Evolutionary conservation across 2,329 filamentous ascomycete genomes (phyloP).

Genomic region (Zymoseptoria ardabiliae): DNA sequence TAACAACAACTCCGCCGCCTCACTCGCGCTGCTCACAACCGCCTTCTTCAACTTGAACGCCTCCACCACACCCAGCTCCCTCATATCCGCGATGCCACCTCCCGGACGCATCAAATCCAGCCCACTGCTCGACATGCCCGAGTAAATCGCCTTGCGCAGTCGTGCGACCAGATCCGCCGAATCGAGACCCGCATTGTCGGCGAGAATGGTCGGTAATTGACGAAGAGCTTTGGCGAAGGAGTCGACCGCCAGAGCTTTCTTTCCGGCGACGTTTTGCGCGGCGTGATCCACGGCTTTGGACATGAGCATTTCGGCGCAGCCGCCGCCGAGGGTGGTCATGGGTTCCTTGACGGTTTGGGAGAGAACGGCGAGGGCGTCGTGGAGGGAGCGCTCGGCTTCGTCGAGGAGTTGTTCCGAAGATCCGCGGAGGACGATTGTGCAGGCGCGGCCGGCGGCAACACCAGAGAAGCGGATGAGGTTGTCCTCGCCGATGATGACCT

Average conservation of each 20-base stretch:
- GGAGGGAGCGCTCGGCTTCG: constrained; percentile 90
- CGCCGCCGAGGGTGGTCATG: constrained; percentile 86
- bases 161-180: constrained; percentile 89
- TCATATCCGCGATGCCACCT: constrained; percentile 91
- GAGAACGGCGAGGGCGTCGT: constrained; percentile 91
- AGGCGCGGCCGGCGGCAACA: constrained; percentile 85
- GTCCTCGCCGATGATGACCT: constrained; percentile 97
- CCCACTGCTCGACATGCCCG: constrained; percentile 85
- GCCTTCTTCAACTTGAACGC: constrained; percentile 98
- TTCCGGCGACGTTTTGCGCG: constrained; percentile 88
- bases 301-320: constrained; percentile 98
- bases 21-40: constrained; percentile 92
- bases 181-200: constrained; percentile 94
- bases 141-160: constrained; percentile 88
- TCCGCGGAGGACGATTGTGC: constrained; percentile 91
- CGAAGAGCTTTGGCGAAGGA: constrained; percentile 82
- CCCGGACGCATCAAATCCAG: constrained; percentile 83
- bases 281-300: constrained; percentile 93
- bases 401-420: constrained; percentile 95
- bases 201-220: constrained; percentile 91
- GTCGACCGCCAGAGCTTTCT: constrained; percentile 90
- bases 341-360: constrained; percentile 96
- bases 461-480: constrained; percentile 96
- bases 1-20: constrained; percentile 90
- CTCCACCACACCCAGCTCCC: constrained; percentile 89